A percentile compares a stretch with the other conserved stretches of the same genome.
These are phyloP conservation scores for Cystofilobasidium ferigula DNA, from an alignment of 768 basidiomycete genomes.

Conservation along the genomic window DNA sequence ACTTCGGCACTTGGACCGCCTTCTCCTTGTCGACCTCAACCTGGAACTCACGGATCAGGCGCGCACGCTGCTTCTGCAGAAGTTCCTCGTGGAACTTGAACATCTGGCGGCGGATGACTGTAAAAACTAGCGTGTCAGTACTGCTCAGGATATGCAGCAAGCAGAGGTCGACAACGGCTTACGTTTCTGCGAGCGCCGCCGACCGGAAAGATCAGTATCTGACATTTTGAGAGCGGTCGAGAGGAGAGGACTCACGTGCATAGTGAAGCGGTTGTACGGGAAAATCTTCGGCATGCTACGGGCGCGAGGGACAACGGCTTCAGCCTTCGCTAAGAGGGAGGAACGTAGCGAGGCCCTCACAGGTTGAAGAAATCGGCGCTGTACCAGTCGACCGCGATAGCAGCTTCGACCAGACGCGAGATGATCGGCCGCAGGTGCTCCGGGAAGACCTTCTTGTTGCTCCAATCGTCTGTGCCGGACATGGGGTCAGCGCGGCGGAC, in stretches of 20 bases:
- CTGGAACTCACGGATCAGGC: conserved; percentile 54
- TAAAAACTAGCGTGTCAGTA: conserved; percentile 9
- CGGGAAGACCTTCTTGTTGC: conserved; percentile 77
- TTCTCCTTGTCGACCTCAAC: conserved; percentile 56
- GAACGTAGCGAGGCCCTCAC: background rate
- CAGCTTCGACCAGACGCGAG: conserved; percentile 58
- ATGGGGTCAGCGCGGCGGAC: background rate
- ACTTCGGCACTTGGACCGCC: conserved; percentile 59
- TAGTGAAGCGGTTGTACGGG: conserved; percentile 78
- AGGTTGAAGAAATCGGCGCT: conserved; percentile 83
- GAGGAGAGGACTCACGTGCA: conserved; percentile 51
- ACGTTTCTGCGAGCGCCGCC: background rate
- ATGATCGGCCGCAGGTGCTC: conserved; percentile 62
- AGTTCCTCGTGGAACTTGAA: conserved; percentile 61
- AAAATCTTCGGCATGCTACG: conserved; percentile 62
- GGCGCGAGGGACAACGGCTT: background rate
- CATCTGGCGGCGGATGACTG: conserved; percentile 84
- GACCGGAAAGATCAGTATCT: background rate
- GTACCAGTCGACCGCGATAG: conserved; percentile 75
- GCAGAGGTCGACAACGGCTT: background rate
- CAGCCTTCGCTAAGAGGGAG: background rate
- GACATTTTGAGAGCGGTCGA: background rate
- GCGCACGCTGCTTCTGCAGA: conserved; percentile 57
- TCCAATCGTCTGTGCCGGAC: conserved; percentile 9
- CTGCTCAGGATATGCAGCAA: background rate